These are phyloP conservation scores for Chlamydomonas sp. DNA, from an alignment of 139 green algal species.

Conservation along the genomic window DNA sequence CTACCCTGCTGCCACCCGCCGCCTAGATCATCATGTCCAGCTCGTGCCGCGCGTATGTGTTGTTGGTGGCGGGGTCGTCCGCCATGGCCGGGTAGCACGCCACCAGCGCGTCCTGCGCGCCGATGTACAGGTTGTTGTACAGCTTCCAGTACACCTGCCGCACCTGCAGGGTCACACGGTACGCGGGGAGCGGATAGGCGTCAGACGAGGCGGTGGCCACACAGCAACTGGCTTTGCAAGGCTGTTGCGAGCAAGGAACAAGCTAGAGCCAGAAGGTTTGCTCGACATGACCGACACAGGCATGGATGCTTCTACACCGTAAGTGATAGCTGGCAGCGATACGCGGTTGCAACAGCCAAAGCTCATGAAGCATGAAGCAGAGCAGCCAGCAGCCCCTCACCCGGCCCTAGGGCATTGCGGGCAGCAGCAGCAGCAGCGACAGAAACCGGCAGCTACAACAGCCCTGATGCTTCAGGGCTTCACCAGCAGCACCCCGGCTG, in stretches of 20 bases:
- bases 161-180: constrained; percentile 61
- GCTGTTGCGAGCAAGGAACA: too few species aligned
- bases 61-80: constrained; percentile 73
- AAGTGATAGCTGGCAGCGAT: too few species aligned
- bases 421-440: too few species aligned
- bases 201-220: not conserved
- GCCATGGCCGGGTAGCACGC: constrained; percentile 83
- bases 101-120: constrained; percentile 88
- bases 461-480: not conserved
- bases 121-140: constrained; percentile 99
- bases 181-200: not conserved
- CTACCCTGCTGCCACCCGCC: not conserved
- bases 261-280: too few species aligned
- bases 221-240: too few species aligned
- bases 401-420: too few species aligned
- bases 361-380: too few species aligned
- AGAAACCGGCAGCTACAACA: not conserved
- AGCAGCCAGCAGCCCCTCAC: too few species aligned
- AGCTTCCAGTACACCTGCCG: constrained; percentile 97
- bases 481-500: not conserved
- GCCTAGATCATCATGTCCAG: constrained; percentile 92
- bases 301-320: too few species aligned
- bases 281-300: too few species aligned
- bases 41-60: constrained; percentile 92
- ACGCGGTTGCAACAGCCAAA: too few species aligned